Base-by-base conservation (phyloP, 768 basidiomycete species). In the Chalciporus sphaerocephalus region DNA sequence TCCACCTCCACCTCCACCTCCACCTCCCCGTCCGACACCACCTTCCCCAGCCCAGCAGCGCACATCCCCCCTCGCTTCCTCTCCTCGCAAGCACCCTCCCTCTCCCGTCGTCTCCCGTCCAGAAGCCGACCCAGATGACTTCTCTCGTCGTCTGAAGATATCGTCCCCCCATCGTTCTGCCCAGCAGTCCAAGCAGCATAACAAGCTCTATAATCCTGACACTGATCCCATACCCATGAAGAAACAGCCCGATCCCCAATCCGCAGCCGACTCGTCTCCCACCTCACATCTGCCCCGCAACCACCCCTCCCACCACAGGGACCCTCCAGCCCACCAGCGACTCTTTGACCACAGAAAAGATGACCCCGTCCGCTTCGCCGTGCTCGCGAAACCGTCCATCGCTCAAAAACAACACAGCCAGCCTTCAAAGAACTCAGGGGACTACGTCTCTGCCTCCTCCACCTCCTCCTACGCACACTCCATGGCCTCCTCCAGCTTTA, bases 291-390 rank as follows among this genome's bases (percentile, higher is more conserved):
- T 62, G 24, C 65, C 65, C 16, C 56, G 64, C 28, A 52, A 46
- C 21, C 39, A 66, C 25, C 53, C 52, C 10, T 53, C 73, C 3
- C 63, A 74, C 8, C 50, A 65, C 6, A 69, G 82, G 33, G 60
- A 45, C 42, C 47, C 43, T 23, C 65, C 37, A 53, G 12, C 60
- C 5, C 62, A 66, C 36, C 69, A 73, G 8, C 87, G 86, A 50
- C 78, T 96, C 0, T 94, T 92, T 47, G 92, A 98, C 60, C 90
- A 88, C 48, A 76, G 88, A 30, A 83, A 90, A 57, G 89, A 98
- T 62, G 91, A 98, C 62, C 92, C 96, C 0, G 79, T 92, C 24
- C 79, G 86, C 10, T 98, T 98, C 66, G 71, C 80, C 30, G 77
- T 83, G 25, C 74, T 81, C 27, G 69, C 79, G 4, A 77, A 82